phyloP scores from a whole-genome alignment of 306 rosid species.

The Quercus bicolor region DNA sequence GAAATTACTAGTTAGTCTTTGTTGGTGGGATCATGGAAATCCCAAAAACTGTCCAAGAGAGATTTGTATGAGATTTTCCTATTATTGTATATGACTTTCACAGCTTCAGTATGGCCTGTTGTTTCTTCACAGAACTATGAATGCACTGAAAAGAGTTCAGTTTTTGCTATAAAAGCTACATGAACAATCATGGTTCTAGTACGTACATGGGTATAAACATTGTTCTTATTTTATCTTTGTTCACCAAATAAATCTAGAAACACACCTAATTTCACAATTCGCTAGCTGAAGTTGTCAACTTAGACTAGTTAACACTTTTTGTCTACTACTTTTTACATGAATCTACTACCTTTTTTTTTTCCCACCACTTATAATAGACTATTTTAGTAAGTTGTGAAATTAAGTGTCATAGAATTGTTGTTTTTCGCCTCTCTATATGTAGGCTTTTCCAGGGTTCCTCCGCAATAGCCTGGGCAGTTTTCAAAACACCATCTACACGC shows the following conservation, averaged over 20 bases:
- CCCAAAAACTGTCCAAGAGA: conserved; percentile 19
- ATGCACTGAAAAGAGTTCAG: neutral
- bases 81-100: conserved; percentile 14
- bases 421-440: conserved; percentile 13
- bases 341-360: no score
- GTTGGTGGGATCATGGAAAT: conserved; percentile 24
- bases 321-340: no score
- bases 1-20: conserved; percentile 16
- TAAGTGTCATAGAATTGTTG: neutral
- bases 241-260: no score
- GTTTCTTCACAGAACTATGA: conserved; percentile 19
- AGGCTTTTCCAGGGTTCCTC: conserved; percentile 20
- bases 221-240: no score
- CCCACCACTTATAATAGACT: no score
- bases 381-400: no score
- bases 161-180: neutral
- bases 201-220: no score
- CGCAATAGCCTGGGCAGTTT: conserved; percentile 20
- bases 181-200: neutral
- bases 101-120: conserved; percentile 28
- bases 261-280: no score
- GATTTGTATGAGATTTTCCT: conserved; percentile 10
- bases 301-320: no score
- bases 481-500: conserved; percentile 12
- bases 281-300: no score